A percentile compares a stretch with the other conserved stretches of the same genome.
These are phyloP conservation scores for Leccinum sublutescens DNA, from an alignment of 768 basidiomycete species.

Conservation along the genomic window DNA sequence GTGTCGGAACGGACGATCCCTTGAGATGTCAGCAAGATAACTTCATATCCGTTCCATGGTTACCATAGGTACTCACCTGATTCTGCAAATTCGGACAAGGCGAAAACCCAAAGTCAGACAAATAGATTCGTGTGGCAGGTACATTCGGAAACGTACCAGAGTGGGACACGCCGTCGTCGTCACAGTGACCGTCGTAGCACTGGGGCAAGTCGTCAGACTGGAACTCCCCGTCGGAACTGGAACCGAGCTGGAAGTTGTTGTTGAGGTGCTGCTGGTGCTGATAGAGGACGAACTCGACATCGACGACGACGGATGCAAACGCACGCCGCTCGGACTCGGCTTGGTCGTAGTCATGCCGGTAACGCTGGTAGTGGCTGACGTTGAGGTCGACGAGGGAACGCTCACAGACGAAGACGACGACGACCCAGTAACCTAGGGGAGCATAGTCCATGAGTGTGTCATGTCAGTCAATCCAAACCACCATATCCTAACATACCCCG, in stretches of 20 bases:
- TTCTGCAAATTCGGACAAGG: neutral
- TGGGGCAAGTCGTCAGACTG: neutral
- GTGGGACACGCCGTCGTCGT: slow-evolving; percentile 15
- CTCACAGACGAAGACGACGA: slow-evolving; percentile 3
- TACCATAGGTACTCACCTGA: neutral
- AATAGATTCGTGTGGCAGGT: neutral
- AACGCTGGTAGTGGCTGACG: neutral
- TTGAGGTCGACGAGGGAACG: neutral
- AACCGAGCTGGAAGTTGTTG: neutral
- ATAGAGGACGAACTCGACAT: neutral
- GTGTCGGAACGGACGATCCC: neutral
- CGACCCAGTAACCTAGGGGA: neutral
- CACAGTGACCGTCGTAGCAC: slow-evolving; percentile 9
- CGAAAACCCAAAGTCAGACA: neutral
- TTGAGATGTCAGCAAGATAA: neutral
- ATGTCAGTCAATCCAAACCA: neutral
- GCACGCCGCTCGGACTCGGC: neutral
- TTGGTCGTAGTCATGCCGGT: neutral
- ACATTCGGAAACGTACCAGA: slow-evolving; percentile 8
- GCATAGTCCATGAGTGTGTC: neutral
- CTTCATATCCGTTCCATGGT: neutral
- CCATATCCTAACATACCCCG: slow-evolving; percentile 1
- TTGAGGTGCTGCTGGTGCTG: neutral
- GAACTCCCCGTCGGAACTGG: slow-evolving; percentile 1
- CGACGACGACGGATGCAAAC: neutral